Evolutionary conservation across 345 rosid genomes (phyloP).

Genomic region (Sisymbrium altissimum): DNA sequence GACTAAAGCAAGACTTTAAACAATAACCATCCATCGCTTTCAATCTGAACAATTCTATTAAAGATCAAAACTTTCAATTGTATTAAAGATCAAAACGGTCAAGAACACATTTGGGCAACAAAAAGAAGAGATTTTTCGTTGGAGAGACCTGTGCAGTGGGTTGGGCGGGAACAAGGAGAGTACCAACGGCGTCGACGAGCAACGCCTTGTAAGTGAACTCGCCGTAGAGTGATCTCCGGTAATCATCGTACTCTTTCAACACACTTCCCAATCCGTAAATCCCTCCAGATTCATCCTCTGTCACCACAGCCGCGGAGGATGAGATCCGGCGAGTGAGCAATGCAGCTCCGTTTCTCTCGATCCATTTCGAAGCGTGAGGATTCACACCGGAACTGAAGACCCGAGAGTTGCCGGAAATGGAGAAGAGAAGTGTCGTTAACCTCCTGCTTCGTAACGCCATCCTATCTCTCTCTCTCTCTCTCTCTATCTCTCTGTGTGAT

Average conservation of each 20-base stretch:
- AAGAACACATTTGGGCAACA: too few species aligned
- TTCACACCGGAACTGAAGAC: neutral
- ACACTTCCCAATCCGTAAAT: constrained; percentile 46
- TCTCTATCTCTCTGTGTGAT: neutral
- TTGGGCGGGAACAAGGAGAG: constrained; percentile 91
- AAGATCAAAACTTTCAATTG: too few species aligned
- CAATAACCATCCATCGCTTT: too few species aligned
- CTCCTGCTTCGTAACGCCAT: constrained; percentile 35
- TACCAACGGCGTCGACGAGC: constrained; percentile 93
- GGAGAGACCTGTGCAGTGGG: constrained; percentile 83
- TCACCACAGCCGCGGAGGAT: constrained; percentile 35
- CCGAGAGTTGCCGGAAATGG: neutral
- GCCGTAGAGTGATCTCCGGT: constrained; percentile 78
- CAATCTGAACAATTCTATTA: too few species aligned
- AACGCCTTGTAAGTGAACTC: constrained; percentile 82
- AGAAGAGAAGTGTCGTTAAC: constrained; percentile 25
- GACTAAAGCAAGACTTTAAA: neutral
- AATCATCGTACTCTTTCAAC: constrained; percentile 76
- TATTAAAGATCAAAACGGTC: too few species aligned
- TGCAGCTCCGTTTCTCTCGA: constrained; percentile 15
- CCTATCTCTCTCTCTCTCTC: neutral
- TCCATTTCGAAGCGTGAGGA: neutral
- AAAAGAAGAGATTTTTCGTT: too few species aligned
- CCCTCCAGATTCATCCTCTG: constrained; percentile 23
- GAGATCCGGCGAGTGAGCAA: constrained; percentile 30